Evolutionary conservation across 2,329 filamentous ascomycete species (phyloP).

Genomic region (Fusarium pininemorale): DNA sequence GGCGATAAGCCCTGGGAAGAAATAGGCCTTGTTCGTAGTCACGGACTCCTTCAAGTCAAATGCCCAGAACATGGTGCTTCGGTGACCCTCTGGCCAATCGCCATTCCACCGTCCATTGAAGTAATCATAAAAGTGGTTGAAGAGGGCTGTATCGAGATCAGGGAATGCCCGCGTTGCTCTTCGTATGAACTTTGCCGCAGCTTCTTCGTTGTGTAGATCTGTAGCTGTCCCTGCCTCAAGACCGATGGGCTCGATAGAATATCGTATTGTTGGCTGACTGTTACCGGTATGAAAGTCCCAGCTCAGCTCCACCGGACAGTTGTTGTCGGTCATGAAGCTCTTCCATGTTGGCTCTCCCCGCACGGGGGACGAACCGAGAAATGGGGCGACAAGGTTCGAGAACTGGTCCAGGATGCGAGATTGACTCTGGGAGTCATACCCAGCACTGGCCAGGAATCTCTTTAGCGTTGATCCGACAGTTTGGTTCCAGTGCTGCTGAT

Average conservation of each 20-base stretch:
- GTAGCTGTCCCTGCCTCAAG: conserved; percentile 37
- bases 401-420: background rate
- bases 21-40: background rate
- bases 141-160: background rate
- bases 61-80: background rate
- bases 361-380: background rate
- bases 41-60: background rate
- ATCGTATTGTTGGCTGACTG: conserved; percentile 42
- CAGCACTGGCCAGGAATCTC: background rate
- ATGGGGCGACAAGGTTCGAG: background rate
- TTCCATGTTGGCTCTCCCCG: conserved; percentile 33
- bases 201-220: conserved; percentile 40
- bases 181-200: background rate
- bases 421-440: background rate
- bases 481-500: conserved; percentile 1
- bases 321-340: conserved; percentile 54
- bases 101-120: background rate
- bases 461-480: background rate
- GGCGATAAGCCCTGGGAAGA: background rate
- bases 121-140: background rate
- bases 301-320: conserved; percentile 50
- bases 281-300: conserved; percentile 46
- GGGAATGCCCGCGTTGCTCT: background rate
- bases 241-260: conserved; percentile 47
- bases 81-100: background rate